phyloP scores from a whole-genome alignment of 139 green algal genomes.

The Chloropicon primus region DNA sequence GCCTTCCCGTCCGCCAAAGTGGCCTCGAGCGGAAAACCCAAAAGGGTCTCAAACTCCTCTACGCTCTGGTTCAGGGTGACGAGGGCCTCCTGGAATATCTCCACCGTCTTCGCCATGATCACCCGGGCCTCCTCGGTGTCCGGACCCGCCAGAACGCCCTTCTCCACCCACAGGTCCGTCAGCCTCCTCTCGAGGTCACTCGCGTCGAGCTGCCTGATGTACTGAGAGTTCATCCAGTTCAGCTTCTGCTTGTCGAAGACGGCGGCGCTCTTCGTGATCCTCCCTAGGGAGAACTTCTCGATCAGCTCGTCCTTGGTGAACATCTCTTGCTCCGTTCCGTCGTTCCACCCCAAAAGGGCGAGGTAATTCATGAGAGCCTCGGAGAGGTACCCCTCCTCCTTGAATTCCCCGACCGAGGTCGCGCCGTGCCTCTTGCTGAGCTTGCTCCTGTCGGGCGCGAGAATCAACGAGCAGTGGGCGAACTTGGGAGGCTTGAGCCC shows the following conservation, averaged over 20 bases:
- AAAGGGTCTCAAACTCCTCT: background rate
- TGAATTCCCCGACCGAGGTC: constrained; percentile 93
- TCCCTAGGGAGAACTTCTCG: constrained; percentile 67
- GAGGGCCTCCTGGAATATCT: constrained; percentile 50
- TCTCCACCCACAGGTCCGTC: constrained; percentile 26
- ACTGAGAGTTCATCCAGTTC: constrained; percentile 55
- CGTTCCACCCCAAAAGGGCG: constrained; percentile 95
- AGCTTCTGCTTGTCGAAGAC: constrained; percentile 95
- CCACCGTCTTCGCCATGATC: constrained; percentile 44
- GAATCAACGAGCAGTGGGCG: constrained; percentile 90
- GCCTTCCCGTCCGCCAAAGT: background rate
- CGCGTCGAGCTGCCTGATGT: constrained; percentile 22
- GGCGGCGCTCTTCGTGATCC: constrained; percentile 86
- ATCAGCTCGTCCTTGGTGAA: constrained; percentile 38
- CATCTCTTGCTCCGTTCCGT: constrained; percentile 95
- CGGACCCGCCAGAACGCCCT: constrained; percentile 35
- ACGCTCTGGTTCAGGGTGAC: constrained; percentile 70
- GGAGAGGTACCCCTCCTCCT: constrained; percentile 70
- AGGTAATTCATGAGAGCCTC: constrained; percentile 95
- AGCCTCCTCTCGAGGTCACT: constrained; percentile 19
- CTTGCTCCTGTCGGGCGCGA: constrained; percentile 93
- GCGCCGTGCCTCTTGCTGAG: constrained; percentile 93
- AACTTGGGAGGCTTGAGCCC: constrained; percentile 73
- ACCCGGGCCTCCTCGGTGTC: constrained; percentile 25
- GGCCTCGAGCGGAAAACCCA: background rate